Evolutionary conservation across 441 rosid species (phyloP), one percentile per base, ranked within the genome.

Genomic region (Breynia disticha): DNA sequence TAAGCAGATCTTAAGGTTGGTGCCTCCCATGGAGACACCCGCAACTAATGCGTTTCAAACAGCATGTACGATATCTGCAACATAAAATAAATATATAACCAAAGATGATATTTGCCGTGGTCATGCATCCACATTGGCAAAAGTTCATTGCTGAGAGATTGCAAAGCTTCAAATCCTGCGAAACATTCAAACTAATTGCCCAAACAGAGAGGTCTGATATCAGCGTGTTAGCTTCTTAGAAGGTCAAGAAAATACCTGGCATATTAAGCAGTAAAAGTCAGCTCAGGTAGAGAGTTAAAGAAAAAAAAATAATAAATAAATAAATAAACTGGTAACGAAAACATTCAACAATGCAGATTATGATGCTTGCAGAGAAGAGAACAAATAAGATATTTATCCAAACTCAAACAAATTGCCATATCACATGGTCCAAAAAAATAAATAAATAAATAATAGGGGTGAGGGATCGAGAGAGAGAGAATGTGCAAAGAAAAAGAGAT

Each of bases 181-280:
- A 82, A 90, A 84, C 81, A 86, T 86, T 71, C 79, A 91, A 85
- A 78, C 94, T 90, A 87, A 74, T 72, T 82, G 86, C 85, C 90
- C 87, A 60, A 77, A 82, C 73, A 84, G 67, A 74, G 76, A 77
- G 84, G 90, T 79, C 81, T 82, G 72, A 83, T 73, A 77, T 84
- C 87, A 76, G 90, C 87, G 84, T 76, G 80, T 83, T 87, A 85
- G 82, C 95, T 81, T 80, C 96, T 69, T 80, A 90, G 96, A 79
- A 79, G 88, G 82, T 91, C 93, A 91, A 83, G 79, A 86, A 86
- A 82, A 76, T 91, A 91, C 97, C 96, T 88, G 98, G 97, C 86
- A 91, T 76, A 73, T 69, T 63, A 80, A 77, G 81, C 80, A 74
- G 46, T 59, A 44, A 54, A 71, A 66, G 85, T 91, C 83, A 91